Percentiles rank a stretch among this genome's conserved stretches.
Conservation (phyloP, 345 rosid genomes). For the Euclidium syriacum region DNA sequence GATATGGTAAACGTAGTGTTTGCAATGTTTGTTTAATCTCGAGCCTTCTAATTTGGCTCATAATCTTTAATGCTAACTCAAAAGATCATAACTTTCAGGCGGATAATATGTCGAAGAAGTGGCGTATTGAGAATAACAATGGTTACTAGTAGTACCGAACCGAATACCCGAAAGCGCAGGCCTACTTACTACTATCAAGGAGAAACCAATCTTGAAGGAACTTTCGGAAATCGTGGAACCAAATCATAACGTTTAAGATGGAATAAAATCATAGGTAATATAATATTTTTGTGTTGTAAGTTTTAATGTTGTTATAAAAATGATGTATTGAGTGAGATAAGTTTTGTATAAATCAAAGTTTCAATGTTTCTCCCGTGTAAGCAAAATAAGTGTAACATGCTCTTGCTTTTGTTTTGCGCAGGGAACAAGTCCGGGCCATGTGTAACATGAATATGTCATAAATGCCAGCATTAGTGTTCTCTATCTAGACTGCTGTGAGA, state of each 20-base stretch:
- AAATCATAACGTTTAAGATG: conserved; percentile 26
- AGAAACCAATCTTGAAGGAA: conserved; percentile 65
- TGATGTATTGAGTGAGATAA: neutral
- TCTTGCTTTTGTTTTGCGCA: too few species aligned
- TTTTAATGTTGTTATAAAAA: conserved; percentile 1
- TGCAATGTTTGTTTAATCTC: too few species aligned
- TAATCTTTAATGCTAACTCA: neutral
- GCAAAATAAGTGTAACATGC: too few species aligned
- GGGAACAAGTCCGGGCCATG: too few species aligned
- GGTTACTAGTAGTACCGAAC: too few species aligned
- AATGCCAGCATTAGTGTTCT: too few species aligned
- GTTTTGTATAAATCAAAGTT: neutral
- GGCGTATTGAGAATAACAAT: conserved; percentile 45
- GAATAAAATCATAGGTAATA: neutral
- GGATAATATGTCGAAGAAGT: conserved; percentile 54
- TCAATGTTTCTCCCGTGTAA: too few species aligned
- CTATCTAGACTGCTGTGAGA: too few species aligned
- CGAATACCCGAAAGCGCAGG: too few species aligned
- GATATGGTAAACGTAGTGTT: too few species aligned
- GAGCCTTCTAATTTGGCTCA: too few species aligned
- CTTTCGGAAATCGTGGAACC: conserved; percentile 54
- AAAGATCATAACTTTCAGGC: conserved; percentile 40
- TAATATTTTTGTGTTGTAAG: neutral
- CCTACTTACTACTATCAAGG: conserved; percentile 52
- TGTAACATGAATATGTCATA: too few species aligned